Conservation (phyloP, 1,284 basidiomycete species). For the Hemileia vastatrix region DNA sequence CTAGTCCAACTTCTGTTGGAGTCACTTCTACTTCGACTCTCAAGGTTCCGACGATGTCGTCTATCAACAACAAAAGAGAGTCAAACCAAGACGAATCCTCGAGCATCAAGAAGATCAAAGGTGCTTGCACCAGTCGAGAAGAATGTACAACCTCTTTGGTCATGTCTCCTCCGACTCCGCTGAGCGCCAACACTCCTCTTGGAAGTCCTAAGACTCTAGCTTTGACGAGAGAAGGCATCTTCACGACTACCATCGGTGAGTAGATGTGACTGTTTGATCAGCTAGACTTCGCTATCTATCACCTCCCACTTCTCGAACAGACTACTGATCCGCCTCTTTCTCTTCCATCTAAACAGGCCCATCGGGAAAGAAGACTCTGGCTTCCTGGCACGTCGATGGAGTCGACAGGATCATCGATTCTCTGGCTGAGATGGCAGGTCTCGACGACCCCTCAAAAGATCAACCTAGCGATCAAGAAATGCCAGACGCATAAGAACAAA, state of each 20-base stretch:
- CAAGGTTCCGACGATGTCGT: too few species aligned
- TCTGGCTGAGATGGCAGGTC: slow-evolving; percentile 36
- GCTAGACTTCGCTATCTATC: too few species aligned
- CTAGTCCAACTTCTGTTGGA: too few species aligned
- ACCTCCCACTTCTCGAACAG: too few species aligned
- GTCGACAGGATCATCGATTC: slow-evolving; percentile 35
- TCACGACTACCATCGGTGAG: slow-evolving; percentile 36
- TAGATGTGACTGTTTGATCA: too few species aligned
- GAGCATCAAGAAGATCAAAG: slow-evolving; percentile 9
- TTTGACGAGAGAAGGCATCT: slow-evolving; percentile 32
- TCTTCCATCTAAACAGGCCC: slow-evolving; percentile 15
- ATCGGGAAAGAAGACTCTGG: slow-evolving; percentile 37
- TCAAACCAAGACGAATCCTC: background rate
- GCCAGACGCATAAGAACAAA: background rate
- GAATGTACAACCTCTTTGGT: slow-evolving; percentile 23
- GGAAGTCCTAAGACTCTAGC: background rate
- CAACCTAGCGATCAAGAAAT: background rate
- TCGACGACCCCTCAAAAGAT: background rate
- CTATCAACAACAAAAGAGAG: too few species aligned
- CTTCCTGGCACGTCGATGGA: slow-evolving; percentile 38
- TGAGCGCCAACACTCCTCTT: slow-evolving; percentile 26
- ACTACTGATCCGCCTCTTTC: background rate
- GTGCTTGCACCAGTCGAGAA: slow-evolving; percentile 1
- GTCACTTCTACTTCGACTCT: too few species aligned
- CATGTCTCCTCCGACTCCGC: slow-evolving; percentile 32